These are phyloP conservation scores for Hygrocybe coccinea DNA, from an alignment of 768 basidiomycete species.

Conservation along the genomic window DNA sequence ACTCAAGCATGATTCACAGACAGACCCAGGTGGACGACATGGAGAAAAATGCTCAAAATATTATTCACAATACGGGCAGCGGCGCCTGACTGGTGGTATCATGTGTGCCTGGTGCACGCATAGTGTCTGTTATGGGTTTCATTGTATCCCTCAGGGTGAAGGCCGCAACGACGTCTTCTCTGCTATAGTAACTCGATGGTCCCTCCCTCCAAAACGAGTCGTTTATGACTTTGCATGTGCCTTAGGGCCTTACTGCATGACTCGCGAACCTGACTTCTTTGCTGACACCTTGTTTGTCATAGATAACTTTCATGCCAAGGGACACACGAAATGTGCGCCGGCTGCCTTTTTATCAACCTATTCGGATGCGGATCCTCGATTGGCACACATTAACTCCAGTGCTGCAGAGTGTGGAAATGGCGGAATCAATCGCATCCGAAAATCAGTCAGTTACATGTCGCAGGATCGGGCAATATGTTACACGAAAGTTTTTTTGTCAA, in stretches of 20 bases:
- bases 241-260: slow-evolving; percentile 31
- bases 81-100: too few relatives aligned
- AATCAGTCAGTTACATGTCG: too few relatives aligned
- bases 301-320: slow-evolving; percentile 26
- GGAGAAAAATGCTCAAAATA: too few relatives aligned
- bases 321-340: slow-evolving; percentile 30
- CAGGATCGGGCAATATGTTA: slow-evolving; percentile 25
- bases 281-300: slow-evolving; percentile 26
- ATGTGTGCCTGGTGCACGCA: slow-evolving; percentile 34
- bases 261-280: slow-evolving; percentile 26
- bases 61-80: too few relatives aligned
- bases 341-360: slow-evolving; percentile 28
- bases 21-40: slow-evolving; percentile 6
- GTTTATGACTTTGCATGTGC: too few relatives aligned
- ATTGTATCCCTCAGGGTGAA: slow-evolving; percentile 33
- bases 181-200: slow-evolving; percentile 32
- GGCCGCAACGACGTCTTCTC: slow-evolving; percentile 39
- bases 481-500: slow-evolving; percentile 20
- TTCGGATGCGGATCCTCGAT: slow-evolving; percentile 18
- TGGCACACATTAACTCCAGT: slow-evolving; percentile 27
- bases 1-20: slow-evolving; percentile 19
- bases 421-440: slow-evolving; percentile 23
- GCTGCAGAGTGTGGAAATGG: slow-evolving; percentile 32
- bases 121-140: slow-evolving; percentile 31
- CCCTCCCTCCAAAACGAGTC: slow-evolving; percentile 22